phyloP scores from a whole-genome alignment of 192 early-diverging fungal genomes.

The Backusella australiensis region DNA sequence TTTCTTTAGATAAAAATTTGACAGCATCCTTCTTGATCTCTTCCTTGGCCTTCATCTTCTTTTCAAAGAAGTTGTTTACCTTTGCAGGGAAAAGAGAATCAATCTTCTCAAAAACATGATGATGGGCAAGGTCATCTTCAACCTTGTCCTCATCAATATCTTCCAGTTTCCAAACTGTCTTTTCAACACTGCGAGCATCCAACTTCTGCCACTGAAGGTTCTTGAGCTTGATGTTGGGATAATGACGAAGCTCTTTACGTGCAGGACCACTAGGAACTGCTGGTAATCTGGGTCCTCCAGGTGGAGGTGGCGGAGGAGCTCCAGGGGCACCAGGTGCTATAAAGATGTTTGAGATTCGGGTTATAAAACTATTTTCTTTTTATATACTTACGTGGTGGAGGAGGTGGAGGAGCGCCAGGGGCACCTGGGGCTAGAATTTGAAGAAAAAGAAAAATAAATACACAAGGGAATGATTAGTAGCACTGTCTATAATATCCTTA shows the following conservation, averaged over 20 bases:
- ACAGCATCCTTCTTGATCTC: constrained; percentile 58
- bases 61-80: constrained; percentile 40
- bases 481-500: constrained; percentile 11
- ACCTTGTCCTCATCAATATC: constrained; percentile 28
- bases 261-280: constrained; percentile 6
- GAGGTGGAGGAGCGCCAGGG: constrained; percentile 5
- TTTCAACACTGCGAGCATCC: constrained; percentile 18
- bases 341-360: background rate
- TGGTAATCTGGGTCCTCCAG: constrained; percentile 29
- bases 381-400: constrained; percentile 13
- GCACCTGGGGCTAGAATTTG: constrained; percentile 7
- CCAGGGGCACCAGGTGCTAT: constrained; percentile 15
- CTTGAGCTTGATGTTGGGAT: constrained; percentile 32
- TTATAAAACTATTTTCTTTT: background rate
- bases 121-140: constrained; percentile 28
- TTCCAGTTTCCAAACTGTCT: constrained; percentile 30
- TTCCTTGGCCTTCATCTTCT: constrained; percentile 31
- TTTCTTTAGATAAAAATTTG: constrained; percentile 64
- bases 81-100: constrained; percentile 73
- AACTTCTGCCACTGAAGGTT: constrained; percentile 39
- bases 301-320: constrained; percentile 15
- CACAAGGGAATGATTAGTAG: background rate
- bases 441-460: background rate
- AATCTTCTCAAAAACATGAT: constrained; percentile 59
- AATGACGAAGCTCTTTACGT: constrained; percentile 27